A percentile compares a stretch with the other conserved stretches of the same genome.
These are phyloP conservation scores for Melanomma pulvis-pyrius DNA, from an alignment of 495 filamentous ascomycete species.

Conservation along the genomic window DNA sequence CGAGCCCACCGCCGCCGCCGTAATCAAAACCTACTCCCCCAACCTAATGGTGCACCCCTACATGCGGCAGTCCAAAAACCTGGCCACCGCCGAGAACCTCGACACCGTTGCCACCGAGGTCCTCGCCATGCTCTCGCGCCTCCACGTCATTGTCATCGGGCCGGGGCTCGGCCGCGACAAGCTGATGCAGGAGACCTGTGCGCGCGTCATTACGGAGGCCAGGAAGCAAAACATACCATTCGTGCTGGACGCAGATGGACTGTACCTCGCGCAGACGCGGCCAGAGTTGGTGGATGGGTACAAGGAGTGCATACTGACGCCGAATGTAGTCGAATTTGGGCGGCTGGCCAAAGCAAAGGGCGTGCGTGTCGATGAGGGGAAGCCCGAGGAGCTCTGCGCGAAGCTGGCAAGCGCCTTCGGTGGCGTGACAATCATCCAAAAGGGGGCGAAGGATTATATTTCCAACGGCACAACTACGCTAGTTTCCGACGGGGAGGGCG, in stretches of 20 bases:
- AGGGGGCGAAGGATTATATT: slow-evolving; percentile 83
- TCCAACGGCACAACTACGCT: slow-evolving; percentile 77
- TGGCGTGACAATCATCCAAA: slow-evolving; percentile 88
- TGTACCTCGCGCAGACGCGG: slow-evolving; percentile 72
- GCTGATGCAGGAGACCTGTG: slow-evolving; percentile 86
- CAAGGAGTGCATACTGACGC: slow-evolving; percentile 83
- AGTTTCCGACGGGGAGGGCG: slow-evolving; percentile 73
- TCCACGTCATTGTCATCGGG: slow-evolving; percentile 92
- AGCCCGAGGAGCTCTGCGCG: slow-evolving; percentile 64
- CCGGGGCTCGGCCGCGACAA: slow-evolving; percentile 88
- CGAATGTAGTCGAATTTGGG: slow-evolving; percentile 91
- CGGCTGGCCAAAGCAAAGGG: slow-evolving; percentile 73
- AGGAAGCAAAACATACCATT: slow-evolving; percentile 73
- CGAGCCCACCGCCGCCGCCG: slow-evolving; percentile 77
- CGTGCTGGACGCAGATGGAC: slow-evolving; percentile 89
- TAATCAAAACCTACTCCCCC: slow-evolving; percentile 97
- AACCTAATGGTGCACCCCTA: slow-evolving; percentile 98
- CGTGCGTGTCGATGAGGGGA: slow-evolving; percentile 58
- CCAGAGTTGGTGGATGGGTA: slow-evolving; percentile 82
- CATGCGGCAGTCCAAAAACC: slow-evolving; percentile 72
- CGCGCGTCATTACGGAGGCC: slow-evolving; percentile 77
- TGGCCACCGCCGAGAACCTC: slow-evolving; percentile 47
- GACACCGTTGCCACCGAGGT: slow-evolving; percentile 67
- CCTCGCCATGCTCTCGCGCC: slow-evolving; percentile 75
- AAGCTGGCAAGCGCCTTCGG: slow-evolving; percentile 76